Percentiles rank a stretch among this genome's conserved stretches.
Conservation (phyloP, 176 grass and related monocot genomes). For the Avena eriantha region DNA sequence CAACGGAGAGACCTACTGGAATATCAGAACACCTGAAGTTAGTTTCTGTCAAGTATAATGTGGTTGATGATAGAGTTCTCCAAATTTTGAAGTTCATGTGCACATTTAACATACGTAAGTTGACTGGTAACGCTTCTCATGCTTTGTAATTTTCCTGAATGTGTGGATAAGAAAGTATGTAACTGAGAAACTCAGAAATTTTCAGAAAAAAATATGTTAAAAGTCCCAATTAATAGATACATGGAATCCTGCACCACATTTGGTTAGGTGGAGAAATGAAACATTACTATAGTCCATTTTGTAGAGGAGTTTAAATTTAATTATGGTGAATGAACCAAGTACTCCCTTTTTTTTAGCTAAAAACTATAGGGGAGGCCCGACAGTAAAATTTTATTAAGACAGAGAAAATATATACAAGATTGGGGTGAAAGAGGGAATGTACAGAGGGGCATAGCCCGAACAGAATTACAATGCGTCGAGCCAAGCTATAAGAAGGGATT, state of each 20-base stretch:
- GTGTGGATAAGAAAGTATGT: neutral
- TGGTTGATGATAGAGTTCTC: conserved; percentile 18
- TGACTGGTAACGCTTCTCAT: neutral
- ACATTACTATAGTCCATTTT: neutral
- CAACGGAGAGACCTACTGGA: neutral
- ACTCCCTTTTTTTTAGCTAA: too few species aligned
- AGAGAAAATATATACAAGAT: too few species aligned
- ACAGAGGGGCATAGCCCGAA: too few species aligned
- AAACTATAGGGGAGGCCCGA: too few species aligned
- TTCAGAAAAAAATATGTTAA: neutral
- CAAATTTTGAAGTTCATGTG: conserved; percentile 15
- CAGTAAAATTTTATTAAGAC: too few species aligned
- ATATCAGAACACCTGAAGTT: conserved; percentile 6
- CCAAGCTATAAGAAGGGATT: too few species aligned
- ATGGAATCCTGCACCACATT: neutral
- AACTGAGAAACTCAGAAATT: neutral
- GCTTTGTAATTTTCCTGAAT: neutral
- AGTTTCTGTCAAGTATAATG: conserved; percentile 3
- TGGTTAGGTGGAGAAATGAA: neutral
- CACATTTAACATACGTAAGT: conserved; percentile 32
- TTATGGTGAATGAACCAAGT: neutral
- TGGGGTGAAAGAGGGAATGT: too few species aligned
- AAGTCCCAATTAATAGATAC: neutral
- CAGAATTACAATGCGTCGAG: too few species aligned
- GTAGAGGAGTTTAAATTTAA: neutral